Base-by-base conservation (phyloP, 805 yeast genomes). In the Ogataea haglerorum region DNA sequence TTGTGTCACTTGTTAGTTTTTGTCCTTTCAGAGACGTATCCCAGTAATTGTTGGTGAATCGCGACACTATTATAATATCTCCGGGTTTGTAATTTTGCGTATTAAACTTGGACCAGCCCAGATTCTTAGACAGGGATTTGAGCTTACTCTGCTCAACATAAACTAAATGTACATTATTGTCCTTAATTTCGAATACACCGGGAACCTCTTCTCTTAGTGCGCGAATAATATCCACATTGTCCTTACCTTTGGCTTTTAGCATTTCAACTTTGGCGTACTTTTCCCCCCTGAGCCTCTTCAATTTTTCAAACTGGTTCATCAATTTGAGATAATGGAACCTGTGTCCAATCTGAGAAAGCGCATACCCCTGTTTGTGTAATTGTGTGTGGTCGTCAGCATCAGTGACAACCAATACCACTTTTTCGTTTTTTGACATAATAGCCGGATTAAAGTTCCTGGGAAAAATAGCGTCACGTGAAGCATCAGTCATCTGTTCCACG, bases 121-220 rank as follows among this genome's bases (percentile, higher is more conserved):
- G 45, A 10, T 46, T 30, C 30, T 64, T 53, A 1, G 38, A 36
- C 8, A 55, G 32, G 2, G 38, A 12, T 3, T 40, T 28, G 5
- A 53, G 31, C 14, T 67, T 62, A 2, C 69, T 56, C 14, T 78
- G 48, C 52, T 84, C 87, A 10, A 81, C 47, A 48, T 69, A 80
- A 57, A 32, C 75, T 46, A 27, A 71, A 65, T 37, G 70, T 63
- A 50, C 65, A 60, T 42, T 65, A 59, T 58, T 70, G 58, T 46
- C 69, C 16, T 45, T 42, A 1, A 30, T 23, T 8, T 40, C 36
- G 34, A 51, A 60, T 3, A 52, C 70, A 42, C 72, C 67, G 23
- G 70, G 70, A 4, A 79, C 73, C 14, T 80, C 65, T 45, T 72
- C 74, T 40, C 78, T 68, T 70, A 80, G 59, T 12, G 69, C 80